phyloP scores from a whole-genome alignment of 139 green algal species.

The Dunaliella primolecta region DNA sequence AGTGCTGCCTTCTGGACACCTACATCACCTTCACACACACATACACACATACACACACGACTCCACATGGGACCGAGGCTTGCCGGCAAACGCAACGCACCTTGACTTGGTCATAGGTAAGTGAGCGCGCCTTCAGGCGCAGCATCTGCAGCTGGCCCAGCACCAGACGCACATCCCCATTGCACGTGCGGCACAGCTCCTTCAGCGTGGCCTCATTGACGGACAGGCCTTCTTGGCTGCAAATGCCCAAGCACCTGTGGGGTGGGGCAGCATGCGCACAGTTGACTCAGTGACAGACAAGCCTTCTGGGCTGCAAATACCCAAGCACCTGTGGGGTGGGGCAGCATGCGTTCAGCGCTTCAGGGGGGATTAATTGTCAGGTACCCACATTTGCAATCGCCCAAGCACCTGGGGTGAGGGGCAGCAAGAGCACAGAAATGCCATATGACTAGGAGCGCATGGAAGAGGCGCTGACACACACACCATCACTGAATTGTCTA shows the following conservation, averaged over 20 bases:
- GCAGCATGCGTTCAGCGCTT: too few species aligned
- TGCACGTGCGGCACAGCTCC: slow-evolving; percentile 71
- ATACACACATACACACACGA: not conserved
- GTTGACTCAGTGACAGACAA: slow-evolving; percentile 38
- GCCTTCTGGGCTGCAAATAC: slow-evolving; percentile 76
- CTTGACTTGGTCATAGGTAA: slow-evolving; percentile 81
- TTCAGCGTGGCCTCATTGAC: slow-evolving; percentile 73
- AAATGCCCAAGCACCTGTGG: slow-evolving; percentile 49
- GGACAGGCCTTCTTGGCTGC: slow-evolving; percentile 70
- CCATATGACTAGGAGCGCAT: too few species aligned
- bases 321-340: not conserved
- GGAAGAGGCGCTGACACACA: too few species aligned
- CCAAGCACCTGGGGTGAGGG: too few species aligned
- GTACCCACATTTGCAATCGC: too few species aligned
- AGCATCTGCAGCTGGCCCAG: slow-evolving; percentile 92
- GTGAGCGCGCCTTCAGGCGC: slow-evolving; percentile 48
- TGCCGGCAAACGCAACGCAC: not conserved
- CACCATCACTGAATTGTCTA: too few species aligned
- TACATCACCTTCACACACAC: not conserved
- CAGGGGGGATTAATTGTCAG: too few species aligned
- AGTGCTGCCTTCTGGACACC: too few species aligned
- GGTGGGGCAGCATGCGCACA: not conserved
- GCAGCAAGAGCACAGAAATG: too few species aligned
- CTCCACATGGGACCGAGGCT: too few species aligned
- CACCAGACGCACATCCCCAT: slow-evolving; percentile 87